Conservation (phyloP, 352 stramenopile genomes). For the Plasmopara viticola region DNA sequence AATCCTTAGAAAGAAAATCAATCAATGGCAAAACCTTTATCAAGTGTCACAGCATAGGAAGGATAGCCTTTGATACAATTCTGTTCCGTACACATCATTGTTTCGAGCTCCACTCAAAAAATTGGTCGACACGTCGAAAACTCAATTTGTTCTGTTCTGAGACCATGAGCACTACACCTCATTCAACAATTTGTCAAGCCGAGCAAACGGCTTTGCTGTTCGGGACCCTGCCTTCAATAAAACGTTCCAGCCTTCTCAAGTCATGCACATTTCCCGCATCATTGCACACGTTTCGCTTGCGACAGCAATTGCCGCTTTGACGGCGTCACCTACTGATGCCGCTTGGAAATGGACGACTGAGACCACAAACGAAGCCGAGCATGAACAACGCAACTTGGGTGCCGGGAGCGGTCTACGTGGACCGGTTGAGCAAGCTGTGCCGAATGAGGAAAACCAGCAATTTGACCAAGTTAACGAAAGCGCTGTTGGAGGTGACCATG, state of each 20-base stretch:
- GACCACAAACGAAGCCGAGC: slow-evolving; percentile 9
- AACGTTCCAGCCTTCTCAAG: slow-evolving; percentile 5
- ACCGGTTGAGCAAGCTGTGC: slow-evolving; percentile 8
- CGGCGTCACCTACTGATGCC: slow-evolving; percentile 16
- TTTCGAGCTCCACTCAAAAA: too few species aligned
- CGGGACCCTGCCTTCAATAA: slow-evolving; percentile 22
- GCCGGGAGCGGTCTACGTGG: slow-evolving; percentile 19
- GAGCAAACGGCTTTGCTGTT: slow-evolving; percentile 18
- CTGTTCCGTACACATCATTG: too few species aligned
- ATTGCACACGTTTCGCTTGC: slow-evolving; percentile 26
- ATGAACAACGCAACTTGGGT: slow-evolving; percentile 13
- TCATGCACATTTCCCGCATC: slow-evolving; percentile 28
- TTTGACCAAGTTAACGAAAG: too few species aligned
- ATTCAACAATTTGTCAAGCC: slow-evolving; percentile 31
- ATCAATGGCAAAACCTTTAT: too few species aligned
- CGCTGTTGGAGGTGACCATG: too few species aligned
- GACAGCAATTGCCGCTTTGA: slow-evolving; percentile 17
- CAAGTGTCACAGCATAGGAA: too few species aligned
- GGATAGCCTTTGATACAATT: too few species aligned
- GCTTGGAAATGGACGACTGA: slow-evolving; percentile 16
- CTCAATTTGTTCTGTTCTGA: too few species aligned
- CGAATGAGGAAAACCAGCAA: neutral
- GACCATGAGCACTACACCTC: slow-evolving; percentile 2
- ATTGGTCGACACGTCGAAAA: too few species aligned
- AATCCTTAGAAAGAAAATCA: too few species aligned